A percentile compares a stretch with the other conserved stretches of the same genome.
phyloP scores from a whole-genome alignment of 2,329 filamentous ascomycete species.

The Hortaea sp. region DNA sequence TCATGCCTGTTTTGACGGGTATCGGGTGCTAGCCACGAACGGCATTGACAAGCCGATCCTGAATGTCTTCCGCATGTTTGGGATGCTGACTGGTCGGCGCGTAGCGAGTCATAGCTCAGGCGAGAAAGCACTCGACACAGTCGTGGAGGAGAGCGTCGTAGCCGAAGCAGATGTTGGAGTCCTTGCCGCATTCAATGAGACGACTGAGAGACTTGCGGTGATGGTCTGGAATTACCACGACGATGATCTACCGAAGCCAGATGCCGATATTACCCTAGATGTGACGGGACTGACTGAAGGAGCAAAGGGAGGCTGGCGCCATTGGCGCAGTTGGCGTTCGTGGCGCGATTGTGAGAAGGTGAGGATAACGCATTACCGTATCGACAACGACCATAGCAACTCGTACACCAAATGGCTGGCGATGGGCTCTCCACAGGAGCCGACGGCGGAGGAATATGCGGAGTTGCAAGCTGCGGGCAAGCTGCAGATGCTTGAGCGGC shows the following conservation, averaged over 20 bases:
- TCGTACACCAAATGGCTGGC: conserved; percentile 5
- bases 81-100: conserved; percentile 4
- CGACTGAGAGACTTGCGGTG: conserved; percentile 1
- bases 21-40: conserved; percentile 4
- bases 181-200: conserved; percentile 3
- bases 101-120: conserved; percentile 1
- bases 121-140: conserved; percentile 1
- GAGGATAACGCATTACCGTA: conserved; percentile 4
- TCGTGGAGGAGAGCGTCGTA: conserved; percentile 3
- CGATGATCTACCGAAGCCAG: conserved; percentile 5
- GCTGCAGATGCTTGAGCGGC: conserved; percentile 4
- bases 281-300: background rate
- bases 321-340: too few species aligned
- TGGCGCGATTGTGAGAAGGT: conserved; percentile 1
- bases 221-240: conserved; percentile 9
- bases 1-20: conserved; percentile 3
- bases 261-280: conserved; percentile 3
- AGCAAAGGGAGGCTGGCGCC: background rate
- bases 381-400: conserved; percentile 5
- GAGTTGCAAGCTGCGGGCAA: conserved; percentile 5
- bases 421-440: conserved; percentile 5
- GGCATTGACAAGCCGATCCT: conserved; percentile 5
- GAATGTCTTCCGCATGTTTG: conserved; percentile 6
- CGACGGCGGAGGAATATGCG: conserved; percentile 3
- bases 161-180: conserved; percentile 5